Evolutionary conservation across 208 protist species (phyloP).

Genomic region (Wallacemonas sp.): DNA sequence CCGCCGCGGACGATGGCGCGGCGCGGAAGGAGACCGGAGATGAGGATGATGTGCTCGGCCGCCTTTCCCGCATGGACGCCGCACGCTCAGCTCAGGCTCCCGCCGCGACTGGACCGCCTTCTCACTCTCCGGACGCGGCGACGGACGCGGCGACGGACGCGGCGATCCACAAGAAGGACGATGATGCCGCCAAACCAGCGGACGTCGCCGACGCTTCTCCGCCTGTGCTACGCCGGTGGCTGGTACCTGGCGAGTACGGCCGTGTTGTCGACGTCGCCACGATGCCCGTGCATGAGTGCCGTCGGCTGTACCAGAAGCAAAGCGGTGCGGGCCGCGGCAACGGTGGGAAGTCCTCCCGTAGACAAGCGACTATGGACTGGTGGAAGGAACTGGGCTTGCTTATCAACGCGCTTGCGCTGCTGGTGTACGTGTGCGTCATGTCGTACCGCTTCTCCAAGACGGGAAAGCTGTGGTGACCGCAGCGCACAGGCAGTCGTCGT

Average conservation of each 20-base stretch:
- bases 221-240: conserved; percentile 8
- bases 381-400: conserved; percentile 22
- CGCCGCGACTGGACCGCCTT: too few relatives aligned
- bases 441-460: neutral
- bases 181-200: neutral
- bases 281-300: neutral
- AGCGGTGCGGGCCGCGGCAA: conserved; percentile 6
- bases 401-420: conserved; percentile 25
- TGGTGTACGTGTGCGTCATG: conserved; percentile 7
- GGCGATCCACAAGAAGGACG: conserved; percentile 6
- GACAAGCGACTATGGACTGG: neutral
- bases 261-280: conserved; percentile 37
- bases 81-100: too few relatives aligned
- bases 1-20: neutral
- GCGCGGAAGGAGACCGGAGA: conserved; percentile 9
- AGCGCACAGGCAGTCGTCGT: too few relatives aligned
- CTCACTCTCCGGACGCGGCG: neutral
- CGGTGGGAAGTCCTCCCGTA: neutral
- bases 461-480: neutral
- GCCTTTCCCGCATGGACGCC: too few relatives aligned
- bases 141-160: neutral
- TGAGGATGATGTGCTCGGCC: too few relatives aligned
- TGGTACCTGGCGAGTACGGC: conserved; percentile 19
- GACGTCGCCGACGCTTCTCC: neutral
- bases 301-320: neutral